These are phyloP conservation scores for Pseudogymnoascus sp. DNA, from an alignment of 2,329 filamentous ascomycete genomes.

Conservation along the genomic window DNA sequence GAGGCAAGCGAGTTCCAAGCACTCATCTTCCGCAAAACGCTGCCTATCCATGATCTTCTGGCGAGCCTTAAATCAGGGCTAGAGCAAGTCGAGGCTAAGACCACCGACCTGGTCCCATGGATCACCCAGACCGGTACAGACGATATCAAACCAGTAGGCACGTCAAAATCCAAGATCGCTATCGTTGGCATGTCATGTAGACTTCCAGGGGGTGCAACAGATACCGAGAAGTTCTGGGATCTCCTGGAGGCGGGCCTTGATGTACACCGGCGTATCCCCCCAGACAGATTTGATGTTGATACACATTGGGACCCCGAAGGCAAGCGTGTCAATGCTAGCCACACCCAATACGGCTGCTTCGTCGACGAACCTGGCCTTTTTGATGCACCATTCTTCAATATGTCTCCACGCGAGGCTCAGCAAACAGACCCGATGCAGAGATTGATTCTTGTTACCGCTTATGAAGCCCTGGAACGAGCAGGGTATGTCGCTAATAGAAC, in stretches of 20 bases:
- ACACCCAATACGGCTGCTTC: constrained; percentile 62
- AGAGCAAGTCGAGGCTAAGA: constrained; percentile 3
- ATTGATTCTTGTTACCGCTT: too few relatives aligned
- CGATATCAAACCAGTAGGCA: neutral
- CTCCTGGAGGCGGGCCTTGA: constrained; percentile 65
- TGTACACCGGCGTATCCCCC: constrained; percentile 52
- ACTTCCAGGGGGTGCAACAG: constrained; percentile 60
- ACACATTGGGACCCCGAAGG: constrained; percentile 64
- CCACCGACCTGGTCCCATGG: constrained; percentile 23
- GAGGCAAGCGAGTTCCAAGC: constrained; percentile 18
- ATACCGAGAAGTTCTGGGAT: constrained; percentile 64
- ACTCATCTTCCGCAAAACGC: constrained; percentile 25
- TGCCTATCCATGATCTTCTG: constrained; percentile 25
- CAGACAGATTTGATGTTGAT: constrained; percentile 62
- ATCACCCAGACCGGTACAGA: constrained; percentile 5
- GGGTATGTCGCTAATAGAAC: too few relatives aligned
- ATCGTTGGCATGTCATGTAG: constrained; percentile 76
- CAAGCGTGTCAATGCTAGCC: constrained; percentile 65
- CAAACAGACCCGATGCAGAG: too few relatives aligned
- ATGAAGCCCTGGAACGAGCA: too few relatives aligned
- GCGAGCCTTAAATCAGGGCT: constrained; percentile 14
- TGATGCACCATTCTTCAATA: constrained; percentile 11
- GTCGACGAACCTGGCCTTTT: constrained; percentile 18
- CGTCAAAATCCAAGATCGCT: constrained; percentile 52
- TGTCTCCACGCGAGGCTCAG: neutral